phyloP scores from a whole-genome alignment of 2,329 filamentous ascomycete genomes.

The Pochonia chlamydosporia region DNA sequence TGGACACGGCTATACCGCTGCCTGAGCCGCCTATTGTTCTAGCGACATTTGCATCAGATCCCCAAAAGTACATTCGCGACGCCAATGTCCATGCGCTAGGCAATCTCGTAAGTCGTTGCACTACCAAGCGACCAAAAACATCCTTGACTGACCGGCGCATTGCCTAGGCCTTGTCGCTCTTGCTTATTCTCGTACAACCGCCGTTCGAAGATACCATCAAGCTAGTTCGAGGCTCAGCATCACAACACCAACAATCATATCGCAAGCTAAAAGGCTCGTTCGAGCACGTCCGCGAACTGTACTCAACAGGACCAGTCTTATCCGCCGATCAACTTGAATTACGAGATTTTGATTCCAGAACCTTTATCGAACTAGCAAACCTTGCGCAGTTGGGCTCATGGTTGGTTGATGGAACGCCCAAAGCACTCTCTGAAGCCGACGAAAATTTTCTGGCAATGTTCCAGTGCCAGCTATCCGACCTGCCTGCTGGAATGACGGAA shows the following conservation, averaged over 20 bases:
- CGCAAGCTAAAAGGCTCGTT: slow-evolving; percentile 25
- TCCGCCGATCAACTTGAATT: slow-evolving; percentile 28
- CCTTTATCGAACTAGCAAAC: slow-evolving; percentile 40
- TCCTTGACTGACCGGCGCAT: slow-evolving; percentile 6
- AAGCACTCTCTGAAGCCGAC: slow-evolving; percentile 36
- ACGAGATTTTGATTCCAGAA: slow-evolving; percentile 24
- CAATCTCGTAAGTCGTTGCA: slow-evolving; percentile 30
- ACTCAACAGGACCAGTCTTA: slow-evolving; percentile 25
- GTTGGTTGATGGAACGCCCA: slow-evolving; percentile 30
- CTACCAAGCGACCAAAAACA: slow-evolving; percentile 6
- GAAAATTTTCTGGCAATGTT: slow-evolving; percentile 40
- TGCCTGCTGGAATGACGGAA: slow-evolving; percentile 35
- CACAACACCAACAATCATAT: slow-evolving; percentile 27
- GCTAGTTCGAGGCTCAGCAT: slow-evolving; percentile 25
- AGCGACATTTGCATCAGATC: slow-evolving; percentile 28
- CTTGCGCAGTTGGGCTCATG: slow-evolving; percentile 40
- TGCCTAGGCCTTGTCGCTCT: slow-evolving; percentile 30
- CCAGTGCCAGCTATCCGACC: slow-evolving; percentile 38
- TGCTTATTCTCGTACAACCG: slow-evolving; percentile 31
- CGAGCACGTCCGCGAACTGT: slow-evolving; percentile 27
- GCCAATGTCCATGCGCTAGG: slow-evolving; percentile 33
- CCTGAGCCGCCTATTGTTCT: slow-evolving; percentile 22
- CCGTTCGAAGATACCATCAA: slow-evolving; percentile 30
- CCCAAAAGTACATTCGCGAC: slow-evolving; percentile 30
- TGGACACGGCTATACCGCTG: slow-evolving; percentile 22